phyloP scores from a whole-genome alignment of 2,329 filamentous ascomycete species.

The Xylaria sp. region DNA sequence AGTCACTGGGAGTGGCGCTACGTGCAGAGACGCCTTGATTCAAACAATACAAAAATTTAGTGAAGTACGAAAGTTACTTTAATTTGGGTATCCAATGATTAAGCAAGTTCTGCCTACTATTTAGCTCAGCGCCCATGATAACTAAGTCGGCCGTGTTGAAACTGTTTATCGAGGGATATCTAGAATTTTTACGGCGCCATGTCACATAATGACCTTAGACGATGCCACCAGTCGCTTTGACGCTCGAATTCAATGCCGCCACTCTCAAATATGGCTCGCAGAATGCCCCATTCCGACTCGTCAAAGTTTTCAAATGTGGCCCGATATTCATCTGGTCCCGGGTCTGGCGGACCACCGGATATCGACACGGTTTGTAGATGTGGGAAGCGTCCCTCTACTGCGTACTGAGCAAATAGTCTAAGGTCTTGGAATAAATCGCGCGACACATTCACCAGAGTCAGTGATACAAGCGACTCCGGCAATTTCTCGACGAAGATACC shows the following conservation, averaged over 20 bases:
- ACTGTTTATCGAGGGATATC: background rate
- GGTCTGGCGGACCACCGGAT: constrained; percentile 32
- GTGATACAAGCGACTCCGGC: constrained; percentile 31
- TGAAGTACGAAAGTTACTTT: constrained; percentile 12
- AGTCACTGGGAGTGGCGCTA: constrained; percentile 13
- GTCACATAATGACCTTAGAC: constrained; percentile 36
- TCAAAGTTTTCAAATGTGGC: constrained; percentile 21
- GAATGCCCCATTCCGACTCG: constrained; percentile 34
- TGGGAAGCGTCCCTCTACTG: constrained; percentile 33
- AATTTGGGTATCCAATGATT: constrained; percentile 29
- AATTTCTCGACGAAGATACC: constrained; percentile 36
- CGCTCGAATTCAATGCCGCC: constrained; percentile 33
- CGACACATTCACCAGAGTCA: constrained; percentile 37
- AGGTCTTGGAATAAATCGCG: constrained; percentile 35
- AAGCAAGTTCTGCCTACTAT: constrained; percentile 11
- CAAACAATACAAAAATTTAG: constrained; percentile 33
- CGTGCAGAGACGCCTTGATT: constrained; percentile 22
- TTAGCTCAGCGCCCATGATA: background rate
- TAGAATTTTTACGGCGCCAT: constrained; percentile 28
- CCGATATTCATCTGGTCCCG: constrained; percentile 23
- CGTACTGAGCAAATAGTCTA: constrained; percentile 32
- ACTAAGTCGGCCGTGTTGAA: constrained; percentile 10
- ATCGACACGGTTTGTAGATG: constrained; percentile 33
- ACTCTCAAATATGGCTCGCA: constrained; percentile 33
- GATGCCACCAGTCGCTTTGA: constrained; percentile 37